These are phyloP conservation scores for Penicillium sp. DNA, from an alignment of 2,329 filamentous ascomycete species.

Conservation along the genomic window DNA sequence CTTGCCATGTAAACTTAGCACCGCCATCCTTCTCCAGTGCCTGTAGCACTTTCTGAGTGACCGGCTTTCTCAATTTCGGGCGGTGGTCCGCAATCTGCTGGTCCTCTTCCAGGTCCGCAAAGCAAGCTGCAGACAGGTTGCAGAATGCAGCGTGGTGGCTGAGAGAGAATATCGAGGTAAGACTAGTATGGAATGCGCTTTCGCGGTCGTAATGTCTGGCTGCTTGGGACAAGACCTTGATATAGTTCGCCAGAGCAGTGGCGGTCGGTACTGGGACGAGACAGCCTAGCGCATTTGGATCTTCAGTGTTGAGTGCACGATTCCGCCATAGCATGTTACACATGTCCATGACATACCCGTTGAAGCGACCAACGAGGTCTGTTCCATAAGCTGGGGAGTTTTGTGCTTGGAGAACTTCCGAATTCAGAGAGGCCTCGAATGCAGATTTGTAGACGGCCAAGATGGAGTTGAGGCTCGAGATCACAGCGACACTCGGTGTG, in stretches of 20 bases:
- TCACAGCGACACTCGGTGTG: constrained; percentile 51
- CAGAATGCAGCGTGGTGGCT: constrained; percentile 41
- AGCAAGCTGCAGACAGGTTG: constrained; percentile 41
- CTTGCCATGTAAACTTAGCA: constrained; percentile 58
- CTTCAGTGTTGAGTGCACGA: constrained; percentile 57
- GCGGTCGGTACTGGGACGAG: constrained; percentile 43
- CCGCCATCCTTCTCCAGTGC: constrained; percentile 59
- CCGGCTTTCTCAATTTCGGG: constrained; percentile 43
- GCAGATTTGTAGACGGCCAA: constrained; percentile 64
- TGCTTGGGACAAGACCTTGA: constrained; percentile 33
- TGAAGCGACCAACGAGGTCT: constrained; percentile 60
- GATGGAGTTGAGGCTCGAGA: constrained; percentile 61
- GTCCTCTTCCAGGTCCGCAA: constrained; percentile 43
- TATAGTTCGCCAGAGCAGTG: constrained; percentile 35
- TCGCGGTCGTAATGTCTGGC: constrained; percentile 25
- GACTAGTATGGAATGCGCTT: constrained; percentile 25
- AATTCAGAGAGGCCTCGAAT: constrained; percentile 56
- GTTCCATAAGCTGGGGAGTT: constrained; percentile 44
- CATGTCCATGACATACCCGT: constrained; percentile 76
- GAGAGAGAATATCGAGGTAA: constrained; percentile 41
- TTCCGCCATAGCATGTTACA: constrained; percentile 76
- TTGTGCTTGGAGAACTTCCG: constrained; percentile 27
- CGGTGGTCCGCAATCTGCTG: constrained; percentile 18
- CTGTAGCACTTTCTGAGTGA: constrained; percentile 58
- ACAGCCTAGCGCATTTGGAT: constrained; percentile 53